Evolutionary conservation across 164 flowering plant species (phyloP).

Genomic region (Kalanchoe fedtschenkoi): DNA sequence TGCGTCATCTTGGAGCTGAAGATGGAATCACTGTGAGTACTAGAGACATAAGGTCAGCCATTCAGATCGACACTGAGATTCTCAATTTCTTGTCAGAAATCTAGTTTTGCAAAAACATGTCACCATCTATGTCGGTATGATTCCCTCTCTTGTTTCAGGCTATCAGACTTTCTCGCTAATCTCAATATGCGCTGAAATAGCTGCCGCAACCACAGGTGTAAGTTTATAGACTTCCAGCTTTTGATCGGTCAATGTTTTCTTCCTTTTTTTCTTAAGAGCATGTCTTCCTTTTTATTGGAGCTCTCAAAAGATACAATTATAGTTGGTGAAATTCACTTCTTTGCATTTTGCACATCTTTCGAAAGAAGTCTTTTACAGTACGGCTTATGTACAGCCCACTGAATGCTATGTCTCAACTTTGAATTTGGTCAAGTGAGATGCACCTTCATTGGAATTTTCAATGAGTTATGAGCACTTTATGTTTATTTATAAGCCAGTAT

Average conservation of each 20-base stretch:
- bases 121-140: not conserved
- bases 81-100: not conserved
- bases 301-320: not conserved
- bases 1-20: constrained; percentile 85
- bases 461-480: not conserved
- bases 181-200: constrained; percentile 43
- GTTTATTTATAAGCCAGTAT: not conserved
- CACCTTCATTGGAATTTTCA: not conserved
- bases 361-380: no score
- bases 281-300: not conserved
- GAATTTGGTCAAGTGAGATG: not conserved
- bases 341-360: not conserved
- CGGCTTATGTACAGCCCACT: not conserved
- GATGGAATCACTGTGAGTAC: constrained; percentile 78
- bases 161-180: constrained; percentile 65
- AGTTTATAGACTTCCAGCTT: not conserved
- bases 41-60: constrained; percentile 61
- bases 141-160: constrained; percentile 34
- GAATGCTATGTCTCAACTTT: not conserved
- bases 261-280: no score
- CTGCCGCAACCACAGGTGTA: not conserved
- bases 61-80: not conserved
- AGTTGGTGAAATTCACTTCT: not conserved
- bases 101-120: not conserved
- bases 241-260: not conserved